Evolutionary conservation across 805 yeast species (phyloP), one percentile per base, ranked within the genome.

Genomic region (Hanseniaspora opuntiae): DNA sequence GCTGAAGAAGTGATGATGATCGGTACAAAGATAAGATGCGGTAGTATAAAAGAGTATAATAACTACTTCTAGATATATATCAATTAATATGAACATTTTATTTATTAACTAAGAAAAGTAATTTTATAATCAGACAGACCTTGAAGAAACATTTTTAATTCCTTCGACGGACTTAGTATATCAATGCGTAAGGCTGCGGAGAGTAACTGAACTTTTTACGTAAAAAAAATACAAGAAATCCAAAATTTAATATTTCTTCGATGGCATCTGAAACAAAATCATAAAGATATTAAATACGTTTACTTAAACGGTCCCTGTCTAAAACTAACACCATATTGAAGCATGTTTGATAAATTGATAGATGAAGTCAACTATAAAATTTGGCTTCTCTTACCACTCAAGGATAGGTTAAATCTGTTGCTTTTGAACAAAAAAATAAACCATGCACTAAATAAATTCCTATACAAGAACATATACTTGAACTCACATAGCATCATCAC

Each of bases 1-100:
- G 17, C 11, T 7, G 37, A 46, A 16, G 41, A 52, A 22, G 42
- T 62, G 4, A 57, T 62, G 47, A 42, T 62, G 53, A 56, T 62
- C 10, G 64, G 62, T 19, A 37, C 59, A 7, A 62, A 61, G 40
- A 32, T 57, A 2, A 60, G 60, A 10, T 56, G 61, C 7, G 56
- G 57, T 41, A 59, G 62, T 19, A 36, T 61, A 2, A 59, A 58
- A 30, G 64, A 62, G 50, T 56, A 54, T 36, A 57, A 61, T 54
- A 61, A 58, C 53, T 11, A 49, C 55, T 37, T 53, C 17, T 41
- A 16, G 24, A 8, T 22, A 7, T 32, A 40, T 32, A 25, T 14
- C 12, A 28, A 7, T 20, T 41, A 5, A 8, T 47, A 35, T 3
- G 2, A 1, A 25, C 28, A 25, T 6, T 25, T 6, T 25, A 25